These are phyloP conservation scores for Phytophthora tentaculata DNA, from an alignment of 352 stramenopile genomes.

Conservation along the genomic window DNA sequence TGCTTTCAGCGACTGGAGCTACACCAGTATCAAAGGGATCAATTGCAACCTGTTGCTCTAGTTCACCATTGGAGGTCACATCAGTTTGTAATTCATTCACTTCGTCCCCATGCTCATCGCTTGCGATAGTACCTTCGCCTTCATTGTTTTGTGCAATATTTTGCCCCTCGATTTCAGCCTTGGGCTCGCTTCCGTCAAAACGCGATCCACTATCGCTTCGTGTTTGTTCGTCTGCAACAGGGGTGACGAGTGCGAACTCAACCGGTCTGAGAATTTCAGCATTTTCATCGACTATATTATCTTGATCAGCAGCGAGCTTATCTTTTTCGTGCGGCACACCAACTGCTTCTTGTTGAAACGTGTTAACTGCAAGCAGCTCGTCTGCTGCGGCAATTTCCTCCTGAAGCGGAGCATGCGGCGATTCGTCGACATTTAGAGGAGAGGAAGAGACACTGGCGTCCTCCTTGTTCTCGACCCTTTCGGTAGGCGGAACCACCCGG, in stretches of 20 bases:
- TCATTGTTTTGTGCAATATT: not conserved
- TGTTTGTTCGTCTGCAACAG: conserved; percentile 3
- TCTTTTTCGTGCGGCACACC: conserved; percentile 1
- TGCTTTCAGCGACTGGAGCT: conserved; percentile 5
- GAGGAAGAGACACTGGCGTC: conserved; percentile 4
- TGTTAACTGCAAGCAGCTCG: not conserved
- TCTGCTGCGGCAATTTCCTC: not conserved
- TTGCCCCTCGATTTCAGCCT: not conserved
- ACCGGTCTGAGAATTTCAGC: not conserved
- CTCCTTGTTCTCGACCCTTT: conserved; percentile 1
- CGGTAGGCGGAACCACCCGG: conserved; percentile 11
- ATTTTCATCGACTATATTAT: not conserved
- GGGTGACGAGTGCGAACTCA: conserved; percentile 6
- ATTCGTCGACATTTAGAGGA: conserved; percentile 1
- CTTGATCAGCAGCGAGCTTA: conserved; percentile 7
- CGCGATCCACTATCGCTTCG: not conserved
- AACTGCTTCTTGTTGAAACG: conserved; percentile 5
- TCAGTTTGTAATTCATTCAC: not conserved
- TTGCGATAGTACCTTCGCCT: not conserved
- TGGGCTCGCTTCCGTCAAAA: not conserved
- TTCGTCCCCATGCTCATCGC: too few relatives aligned
- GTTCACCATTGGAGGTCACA: not conserved
- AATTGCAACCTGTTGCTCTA: not conserved
- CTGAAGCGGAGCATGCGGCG: not conserved
- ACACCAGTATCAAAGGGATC: conserved; percentile 1